Evolutionary conservation across 768 basidiomycete species (phyloP), one percentile per base, ranked within the genome.

Genomic region (Chiua virens): DNA sequence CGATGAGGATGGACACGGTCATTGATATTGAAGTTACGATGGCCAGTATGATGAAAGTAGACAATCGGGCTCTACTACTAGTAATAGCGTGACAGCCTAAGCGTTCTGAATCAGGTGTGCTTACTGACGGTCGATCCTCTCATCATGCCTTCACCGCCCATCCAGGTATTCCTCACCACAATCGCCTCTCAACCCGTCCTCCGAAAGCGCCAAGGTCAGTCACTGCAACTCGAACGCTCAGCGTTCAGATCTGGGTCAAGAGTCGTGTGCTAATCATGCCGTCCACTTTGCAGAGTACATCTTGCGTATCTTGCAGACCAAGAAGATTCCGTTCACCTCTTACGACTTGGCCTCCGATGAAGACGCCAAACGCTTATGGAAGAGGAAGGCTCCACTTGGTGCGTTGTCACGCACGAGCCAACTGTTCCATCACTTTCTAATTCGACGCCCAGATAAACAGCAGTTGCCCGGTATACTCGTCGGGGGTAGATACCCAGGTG

Each of bases 281-380:
- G 17, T 39, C 38, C 14, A 8, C 45, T 35, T 28, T 10, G 32
- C 67, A 92, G 91, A 93, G 63, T 92, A 90, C 63, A 72, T 93
- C 38, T 66, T 93, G 48, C 83, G 91, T 44, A 87, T 86, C 47
- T 74, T 93, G 46, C 91, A 93, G 68, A 83, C 86, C 66, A 89
- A 90, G 80, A 92, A 88, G 74, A 87, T 92, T 45, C 77, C 82
- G 8, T 93, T 86, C 71, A 83, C 74, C 1, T 86, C 87, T 10
- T 93, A 90, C 62, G 91, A 93, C 69, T 78, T 93, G 35, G 91
- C 91, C 25, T 89, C 87, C 5, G 89, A 93, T 63, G 86, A 87
- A 61, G 79, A 83, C 18, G 89, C 91, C 15, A 92, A 92, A 66
- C 70, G 71, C 49, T 68, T 91, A 21, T 93, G 91, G 91, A 86